Conservation (phyloP, 805 yeast genomes). For the Debaryomyces prosopidis region DNA sequence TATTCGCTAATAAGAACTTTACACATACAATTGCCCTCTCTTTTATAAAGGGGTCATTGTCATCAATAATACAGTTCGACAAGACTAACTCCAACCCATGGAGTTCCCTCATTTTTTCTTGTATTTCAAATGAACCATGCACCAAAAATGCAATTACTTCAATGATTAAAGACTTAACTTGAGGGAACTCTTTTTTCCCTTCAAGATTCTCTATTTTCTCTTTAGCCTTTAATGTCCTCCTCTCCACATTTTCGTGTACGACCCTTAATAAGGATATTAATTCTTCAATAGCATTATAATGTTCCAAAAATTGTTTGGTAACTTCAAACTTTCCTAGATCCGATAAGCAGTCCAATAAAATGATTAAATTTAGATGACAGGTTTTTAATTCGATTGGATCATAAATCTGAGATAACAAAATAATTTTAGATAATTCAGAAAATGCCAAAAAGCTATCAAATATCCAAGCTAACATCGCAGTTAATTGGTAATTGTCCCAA, state of each 20-base stretch:
- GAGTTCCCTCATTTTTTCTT: conserved; percentile 62
- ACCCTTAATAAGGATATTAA: conserved; percentile 38
- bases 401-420: conserved; percentile 14
- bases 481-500: conserved; percentile 41
- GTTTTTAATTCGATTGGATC: conserved; percentile 10
- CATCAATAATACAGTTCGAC: conserved; percentile 83
- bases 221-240: conserved; percentile 26
- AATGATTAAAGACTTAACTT: conserved; percentile 63
- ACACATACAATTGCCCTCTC: conserved; percentile 84
- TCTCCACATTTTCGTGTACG: conserved; percentile 42
- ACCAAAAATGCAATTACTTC: conserved; percentile 64
- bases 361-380: conserved; percentile 17
- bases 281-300: conserved; percentile 35
- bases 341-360: conserved; percentile 42
- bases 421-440: conserved; percentile 10
- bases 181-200: conserved; percentile 47
- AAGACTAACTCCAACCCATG: conserved; percentile 73
- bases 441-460: conserved; percentile 26
- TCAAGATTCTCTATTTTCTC: conserved; percentile 9
- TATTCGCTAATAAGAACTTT: conserved; percentile 63
- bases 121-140: conserved; percentile 52
- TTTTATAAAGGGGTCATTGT: conserved; percentile 82
- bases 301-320: conserved; percentile 41
- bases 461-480: conserved; percentile 44
- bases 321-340: conserved; percentile 42